phyloP scores from a whole-genome alignment of 257 asterid species.

The Cruciata laevipes region DNA sequence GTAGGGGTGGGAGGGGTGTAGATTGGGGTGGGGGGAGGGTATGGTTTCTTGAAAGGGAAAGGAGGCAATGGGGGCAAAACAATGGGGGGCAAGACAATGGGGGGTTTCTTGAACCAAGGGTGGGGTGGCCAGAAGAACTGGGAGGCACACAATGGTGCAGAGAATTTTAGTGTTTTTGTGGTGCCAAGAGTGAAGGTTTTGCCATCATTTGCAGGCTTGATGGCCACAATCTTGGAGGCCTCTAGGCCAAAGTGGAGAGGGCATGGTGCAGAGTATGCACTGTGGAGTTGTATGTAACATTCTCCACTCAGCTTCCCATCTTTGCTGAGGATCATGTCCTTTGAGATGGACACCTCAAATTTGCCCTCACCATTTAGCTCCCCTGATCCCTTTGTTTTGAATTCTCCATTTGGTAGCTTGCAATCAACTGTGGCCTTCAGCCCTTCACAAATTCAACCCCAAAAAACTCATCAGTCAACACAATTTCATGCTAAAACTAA shows the following conservation, averaged over 20 bases:
- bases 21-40: neutral
- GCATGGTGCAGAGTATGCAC: slow-evolving; percentile 62
- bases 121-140: slow-evolving; percentile 67
- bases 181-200: slow-evolving; percentile 38
- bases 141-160: slow-evolving; percentile 67
- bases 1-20: neutral
- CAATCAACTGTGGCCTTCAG: slow-evolving; percentile 75
- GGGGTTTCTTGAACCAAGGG: slow-evolving; percentile 23
- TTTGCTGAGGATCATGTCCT: slow-evolving; percentile 26
- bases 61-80: neutral
- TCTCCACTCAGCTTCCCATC: slow-evolving; percentile 51
- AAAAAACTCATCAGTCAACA: neutral
- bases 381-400: slow-evolving; percentile 45
- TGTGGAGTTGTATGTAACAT: slow-evolving; percentile 81
- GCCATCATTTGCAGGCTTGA: slow-evolving; percentile 30
- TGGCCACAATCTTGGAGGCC: slow-evolving; percentile 44
- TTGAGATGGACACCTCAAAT: slow-evolving; percentile 48
- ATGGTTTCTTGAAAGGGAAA: slow-evolving; percentile 7
- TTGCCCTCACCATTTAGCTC: slow-evolving; percentile 58
- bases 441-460: slow-evolving; percentile 31
- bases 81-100: slow-evolving; percentile 10
- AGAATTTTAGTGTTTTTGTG: slow-evolving; percentile 42
- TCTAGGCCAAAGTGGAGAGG: slow-evolving; percentile 57
- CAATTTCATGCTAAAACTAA: neutral
- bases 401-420: slow-evolving; percentile 47